phyloP scores from a whole-genome alignment of 257 asterid genomes.

The Rauvolfia tetraphylla region DNA sequence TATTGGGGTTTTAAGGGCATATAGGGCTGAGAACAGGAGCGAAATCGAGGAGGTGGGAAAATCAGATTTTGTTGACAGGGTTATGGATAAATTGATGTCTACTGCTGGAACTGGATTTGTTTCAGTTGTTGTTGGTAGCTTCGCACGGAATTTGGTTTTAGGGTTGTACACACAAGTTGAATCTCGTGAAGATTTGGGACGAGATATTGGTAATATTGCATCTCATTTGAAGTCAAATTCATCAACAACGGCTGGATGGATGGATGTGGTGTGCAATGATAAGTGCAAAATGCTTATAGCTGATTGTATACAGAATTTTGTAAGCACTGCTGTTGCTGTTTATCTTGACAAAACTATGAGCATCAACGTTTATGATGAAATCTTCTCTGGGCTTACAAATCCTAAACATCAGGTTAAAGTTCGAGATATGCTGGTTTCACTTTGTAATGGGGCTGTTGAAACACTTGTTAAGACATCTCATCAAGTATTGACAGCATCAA shows the following conservation, averaged over 20 bases:
- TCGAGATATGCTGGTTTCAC: slow-evolving; percentile 58
- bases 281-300: slow-evolving; percentile 61
- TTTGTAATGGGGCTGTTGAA: slow-evolving; percentile 89
- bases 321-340: slow-evolving; percentile 77
- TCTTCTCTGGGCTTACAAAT: slow-evolving; percentile 83
- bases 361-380: slow-evolving; percentile 72
- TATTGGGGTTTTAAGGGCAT: slow-evolving; percentile 68
- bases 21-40: slow-evolving; percentile 29
- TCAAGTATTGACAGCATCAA: slow-evolving; percentile 66
- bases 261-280: slow-evolving; percentile 53
- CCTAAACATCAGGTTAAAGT: slow-evolving; percentile 77
- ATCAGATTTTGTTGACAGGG: slow-evolving; percentile 44
- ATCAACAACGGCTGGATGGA: slow-evolving; percentile 46
- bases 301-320: slow-evolving; percentile 72
- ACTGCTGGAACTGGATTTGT: slow-evolving; percentile 78
- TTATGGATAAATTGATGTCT: slow-evolving; percentile 77
- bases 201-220: slow-evolving; percentile 21
- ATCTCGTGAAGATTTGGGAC: slow-evolving; percentile 33
- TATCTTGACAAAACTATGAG: slow-evolving; percentile 93
- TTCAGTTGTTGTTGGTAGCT: slow-evolving; percentile 77
- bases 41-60: slow-evolving; percentile 39
- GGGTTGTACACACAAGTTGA: slow-evolving; percentile 47
- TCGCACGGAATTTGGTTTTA: slow-evolving; percentile 80
- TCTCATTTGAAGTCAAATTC: slow-evolving; percentile 29
- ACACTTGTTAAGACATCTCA: slow-evolving; percentile 91